Evolutionary conservation across 2,329 filamentous ascomycete genomes (phyloP).

Genomic region (Neopestalotiopsis sp.): DNA sequence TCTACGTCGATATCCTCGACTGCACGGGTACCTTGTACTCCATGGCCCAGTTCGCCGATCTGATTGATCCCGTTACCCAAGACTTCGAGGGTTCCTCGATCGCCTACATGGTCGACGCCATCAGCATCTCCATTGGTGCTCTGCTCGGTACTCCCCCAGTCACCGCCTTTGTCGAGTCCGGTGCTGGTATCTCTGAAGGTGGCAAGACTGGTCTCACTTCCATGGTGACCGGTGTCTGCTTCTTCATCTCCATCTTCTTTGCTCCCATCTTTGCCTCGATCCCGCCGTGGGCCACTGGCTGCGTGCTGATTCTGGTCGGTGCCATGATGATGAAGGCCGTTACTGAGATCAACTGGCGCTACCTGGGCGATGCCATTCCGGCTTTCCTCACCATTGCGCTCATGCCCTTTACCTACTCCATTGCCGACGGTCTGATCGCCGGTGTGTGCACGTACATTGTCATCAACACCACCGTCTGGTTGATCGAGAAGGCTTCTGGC

Average conservation of each 20-base stretch:
- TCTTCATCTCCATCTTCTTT: constrained; percentile 88
- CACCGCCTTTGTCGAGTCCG: constrained; percentile 88
- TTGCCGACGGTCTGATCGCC: constrained; percentile 84
- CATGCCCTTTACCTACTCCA: constrained; percentile 91
- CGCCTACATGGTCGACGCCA: constrained; percentile 83
- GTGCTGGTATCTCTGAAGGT: constrained; percentile 87
- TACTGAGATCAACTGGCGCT: constrained; percentile 87
- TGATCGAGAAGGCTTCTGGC: constrained; percentile 68
- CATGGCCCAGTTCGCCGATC: constrained; percentile 84
- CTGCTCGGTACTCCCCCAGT: constrained; percentile 81
- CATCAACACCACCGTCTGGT: constrained; percentile 74
- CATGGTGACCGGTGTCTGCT: constrained; percentile 79
- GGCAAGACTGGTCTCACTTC: constrained; percentile 85
- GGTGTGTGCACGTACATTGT: constrained; percentile 79
- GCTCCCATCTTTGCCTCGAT: constrained; percentile 90
- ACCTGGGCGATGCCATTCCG: constrained; percentile 82
- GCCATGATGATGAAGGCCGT: constrained; percentile 83
- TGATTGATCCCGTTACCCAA: constrained; percentile 81
- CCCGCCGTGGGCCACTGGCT: constrained; percentile 87
- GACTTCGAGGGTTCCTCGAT: constrained; percentile 87
- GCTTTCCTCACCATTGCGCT: constrained; percentile 83
- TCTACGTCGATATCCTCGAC: constrained; percentile 90
- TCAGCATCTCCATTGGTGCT: constrained; percentile 79
- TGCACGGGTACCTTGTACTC: constrained; percentile 86
- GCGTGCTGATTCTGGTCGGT: constrained; percentile 87